Base-by-base conservation (phyloP, 495 filamentous ascomycete species). In the Penicillium robsamsonii region DNA sequence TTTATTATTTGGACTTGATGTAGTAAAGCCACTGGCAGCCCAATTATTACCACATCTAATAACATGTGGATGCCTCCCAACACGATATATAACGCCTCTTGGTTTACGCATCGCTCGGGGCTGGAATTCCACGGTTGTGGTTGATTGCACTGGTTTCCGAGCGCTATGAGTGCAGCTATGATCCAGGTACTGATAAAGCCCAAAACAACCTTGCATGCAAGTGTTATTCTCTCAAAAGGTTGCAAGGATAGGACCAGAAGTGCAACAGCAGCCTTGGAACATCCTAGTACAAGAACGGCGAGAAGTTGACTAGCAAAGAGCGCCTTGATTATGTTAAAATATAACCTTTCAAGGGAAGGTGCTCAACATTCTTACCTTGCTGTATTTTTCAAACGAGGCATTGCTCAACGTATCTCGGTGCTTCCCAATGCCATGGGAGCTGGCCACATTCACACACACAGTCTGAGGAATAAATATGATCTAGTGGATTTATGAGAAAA, bases 221-320 rank as follows among this genome's bases (percentile, higher is more conserved):
- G 13, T 3, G 38, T 38, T 4, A 24, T 59, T 20, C 22, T 46
- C 2, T 46, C 38, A n/a, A 62, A 62, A 1, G 59, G 59, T 25
- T 58, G 41, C 15, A 62, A 38, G 12, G 59, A 50, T 25, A 58
- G 25, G 1, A 62, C 42, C 3, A 62, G 51, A 3, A 58, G 50
- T 15, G 25, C 51, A 6, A 62, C 46, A 13, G 55, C 55, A 5
- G 59, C 55, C 45, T 62, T 62, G 9, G 59, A 62, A 8, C 37
- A 62, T 11, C 49, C 50, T 4, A 62, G n/a, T 12, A 62, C 55
- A 12, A 58, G 12, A 17, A 62, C 25, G 22, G 59, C 45, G 8
- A 62, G 46, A 2, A 62, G 55, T 33, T 58, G 44, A 22, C 42
- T 42, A n/a, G 35, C 30, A 52, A 29, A 45, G 11, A 57, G 10